Percentiles rank a stretch among this genome's conserved stretches.
These are phyloP conservation scores for Monosporascus sp. DNA, from an alignment of 2,329 filamentous ascomycete genomes.

Conservation along the genomic window DNA sequence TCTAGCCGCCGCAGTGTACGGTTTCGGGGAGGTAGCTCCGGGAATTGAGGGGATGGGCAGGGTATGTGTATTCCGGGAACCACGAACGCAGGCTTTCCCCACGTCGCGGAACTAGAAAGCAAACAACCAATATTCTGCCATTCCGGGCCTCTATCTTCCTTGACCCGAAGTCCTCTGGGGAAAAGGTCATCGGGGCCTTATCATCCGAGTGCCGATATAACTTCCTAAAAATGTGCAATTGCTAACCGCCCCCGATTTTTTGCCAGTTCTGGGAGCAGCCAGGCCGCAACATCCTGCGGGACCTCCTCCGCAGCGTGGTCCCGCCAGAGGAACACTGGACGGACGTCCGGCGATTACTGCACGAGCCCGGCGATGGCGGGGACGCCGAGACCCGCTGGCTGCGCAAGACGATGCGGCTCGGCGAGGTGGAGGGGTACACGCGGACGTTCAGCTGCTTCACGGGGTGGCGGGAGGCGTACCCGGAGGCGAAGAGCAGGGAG, in stretches of 20 bases:
- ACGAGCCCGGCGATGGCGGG: constrained; percentile 46
- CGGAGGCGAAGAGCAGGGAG: constrained; percentile 39
- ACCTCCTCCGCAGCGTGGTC: constrained; percentile 43
- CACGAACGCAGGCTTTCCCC: too few species aligned
- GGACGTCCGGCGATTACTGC: constrained; percentile 47
- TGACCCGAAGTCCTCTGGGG: too few species aligned
- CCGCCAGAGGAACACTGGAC: constrained; percentile 48
- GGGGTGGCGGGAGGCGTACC: constrained; percentile 53
- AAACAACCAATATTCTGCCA: too few species aligned
- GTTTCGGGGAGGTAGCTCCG: constrained; percentile 35
- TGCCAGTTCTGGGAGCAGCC: constrained; percentile 54
- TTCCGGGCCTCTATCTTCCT: too few species aligned
- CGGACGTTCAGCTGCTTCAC: constrained; percentile 56
- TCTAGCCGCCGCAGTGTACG: constrained; percentile 33
- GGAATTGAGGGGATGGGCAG: constrained; percentile 44
- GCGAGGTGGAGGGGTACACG: constrained; percentile 55
- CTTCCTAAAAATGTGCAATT: too few species aligned
- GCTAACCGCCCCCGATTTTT: too few species aligned
- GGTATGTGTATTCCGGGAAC: too few species aligned
- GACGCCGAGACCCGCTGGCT: constrained; percentile 40
- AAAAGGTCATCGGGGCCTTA: too few species aligned
- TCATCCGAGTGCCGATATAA: too few species aligned
- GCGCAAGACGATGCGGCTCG: constrained; percentile 47
- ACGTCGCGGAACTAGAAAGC: too few species aligned
- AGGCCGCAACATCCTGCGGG: constrained; percentile 48